Conservation (phyloP, 2,329 filamentous ascomycete genomes). For the Pseudogymnoascus sp. region DNA sequence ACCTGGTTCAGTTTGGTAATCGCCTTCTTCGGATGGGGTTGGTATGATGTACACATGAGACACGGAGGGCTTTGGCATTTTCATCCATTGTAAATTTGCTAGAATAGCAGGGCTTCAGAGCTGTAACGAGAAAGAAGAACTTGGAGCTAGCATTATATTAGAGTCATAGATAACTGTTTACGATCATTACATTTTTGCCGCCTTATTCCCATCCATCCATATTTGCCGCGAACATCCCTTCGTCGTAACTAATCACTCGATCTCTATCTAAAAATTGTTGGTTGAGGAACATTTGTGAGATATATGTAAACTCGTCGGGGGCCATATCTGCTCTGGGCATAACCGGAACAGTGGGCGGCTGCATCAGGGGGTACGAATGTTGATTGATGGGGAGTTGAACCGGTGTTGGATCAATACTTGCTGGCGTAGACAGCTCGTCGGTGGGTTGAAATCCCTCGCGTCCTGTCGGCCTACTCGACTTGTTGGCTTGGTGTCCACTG, state of each 20-base stretch:
- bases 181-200: neutral
- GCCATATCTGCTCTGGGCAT: constrained; percentile 5
- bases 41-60: neutral
- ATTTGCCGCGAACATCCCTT: constrained; percentile 12
- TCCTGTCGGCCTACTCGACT: neutral
- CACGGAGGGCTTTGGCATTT: neutral
- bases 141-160: neutral
- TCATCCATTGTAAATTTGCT: neutral
- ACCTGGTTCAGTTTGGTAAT: constrained; percentile 20
- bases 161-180: neutral
- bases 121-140: neutral
- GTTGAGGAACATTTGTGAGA: constrained; percentile 22
- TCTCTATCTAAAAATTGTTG: constrained; percentile 26
- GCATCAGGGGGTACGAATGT: constrained; percentile 7
- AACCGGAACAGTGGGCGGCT: constrained; percentile 1
- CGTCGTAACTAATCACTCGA: constrained; percentile 24
- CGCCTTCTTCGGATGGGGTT: constrained; percentile 20
- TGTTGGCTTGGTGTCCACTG: neutral
- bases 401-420: neutral
- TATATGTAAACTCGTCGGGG: constrained; percentile 20
- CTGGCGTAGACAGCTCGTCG: neutral
- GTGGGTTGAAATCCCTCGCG: neutral
- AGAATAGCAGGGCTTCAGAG: neutral
- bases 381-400: constrained; percentile 8
- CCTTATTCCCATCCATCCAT: constrained; percentile 8